Conservation (phyloP, 73 alveolate species). For the Paramecium pentaurelia region DNA sequence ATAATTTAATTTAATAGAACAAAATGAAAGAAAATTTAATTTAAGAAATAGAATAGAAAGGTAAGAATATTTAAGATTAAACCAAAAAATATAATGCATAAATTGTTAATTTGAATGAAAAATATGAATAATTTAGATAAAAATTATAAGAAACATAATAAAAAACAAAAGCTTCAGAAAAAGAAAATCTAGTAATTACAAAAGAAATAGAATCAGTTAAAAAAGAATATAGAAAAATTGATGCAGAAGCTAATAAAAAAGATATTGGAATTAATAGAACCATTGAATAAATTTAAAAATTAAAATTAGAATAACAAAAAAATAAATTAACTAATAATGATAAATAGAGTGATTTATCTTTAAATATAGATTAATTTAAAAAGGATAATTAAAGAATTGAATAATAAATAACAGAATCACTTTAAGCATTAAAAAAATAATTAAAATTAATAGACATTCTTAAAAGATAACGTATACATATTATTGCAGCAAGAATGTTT, state of each 20-base stretch:
- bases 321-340: not conserved
- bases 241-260: constrained; percentile 40
- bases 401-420: not conserved
- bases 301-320: not conserved
- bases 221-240: constrained; percentile 35
- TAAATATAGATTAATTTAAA: not conserved
- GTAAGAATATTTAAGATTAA: not conserved
- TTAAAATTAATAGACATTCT: constrained; percentile 26
- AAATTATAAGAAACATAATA: not conserved
- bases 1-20: not conserved
- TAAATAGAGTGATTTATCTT: not conserved
- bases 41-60: constrained; percentile 23
- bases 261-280: constrained; percentile 23
- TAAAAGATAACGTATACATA: constrained; percentile 17
- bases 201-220: constrained; percentile 5
- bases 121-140: not conserved
- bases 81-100: constrained; percentile 6
- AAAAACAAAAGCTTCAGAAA: not conserved
- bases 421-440: not conserved
- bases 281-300: not conserved
- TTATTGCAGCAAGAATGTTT: constrained; percentile 38
- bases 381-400: constrained; percentile 28
- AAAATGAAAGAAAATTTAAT: constrained; percentile 33
- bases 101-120: not conserved
- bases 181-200: not conserved